A percentile compares a stretch with the other conserved stretches of the same genome.
phyloP scores from a whole-genome alignment of 2,329 filamentous ascomycete species.

The Trichoderma lentiforme region DNA sequence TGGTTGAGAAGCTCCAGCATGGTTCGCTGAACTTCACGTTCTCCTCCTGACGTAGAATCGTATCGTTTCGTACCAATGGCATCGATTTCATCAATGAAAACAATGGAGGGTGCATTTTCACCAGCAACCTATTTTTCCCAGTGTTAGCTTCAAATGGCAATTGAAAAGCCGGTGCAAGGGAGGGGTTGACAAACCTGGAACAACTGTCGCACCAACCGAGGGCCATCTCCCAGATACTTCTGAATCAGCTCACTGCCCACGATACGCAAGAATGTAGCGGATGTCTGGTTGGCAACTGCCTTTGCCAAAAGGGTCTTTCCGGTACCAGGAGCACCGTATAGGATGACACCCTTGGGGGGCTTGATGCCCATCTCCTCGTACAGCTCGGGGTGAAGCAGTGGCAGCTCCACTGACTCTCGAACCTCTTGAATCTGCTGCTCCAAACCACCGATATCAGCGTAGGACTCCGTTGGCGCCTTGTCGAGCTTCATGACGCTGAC shows the following conservation, averaged over 20 bases:
- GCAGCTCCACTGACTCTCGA: slow-evolving; percentile 92
- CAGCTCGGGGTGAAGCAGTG: slow-evolving; percentile 89
- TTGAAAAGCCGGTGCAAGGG: neutral
- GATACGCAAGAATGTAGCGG: slow-evolving; percentile 94
- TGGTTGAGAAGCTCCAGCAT: slow-evolving; percentile 99
- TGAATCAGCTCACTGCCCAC: slow-evolving; percentile 97
- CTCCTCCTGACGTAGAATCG: slow-evolving; percentile 93
- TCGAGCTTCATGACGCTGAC: slow-evolving; percentile 99
- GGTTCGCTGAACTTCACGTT: slow-evolving; percentile 95
- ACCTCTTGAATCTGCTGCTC: slow-evolving; percentile 97
- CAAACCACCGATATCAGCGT: slow-evolving; percentile 95
- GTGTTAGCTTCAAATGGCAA: neutral
- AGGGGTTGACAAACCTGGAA: slow-evolving; percentile 67
- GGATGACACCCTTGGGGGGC: slow-evolving; percentile 97
- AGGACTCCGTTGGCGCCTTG: slow-evolving; percentile 96
- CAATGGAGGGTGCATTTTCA: slow-evolving; percentile 93
- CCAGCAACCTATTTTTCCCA: slow-evolving; percentile 66
- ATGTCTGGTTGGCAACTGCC: slow-evolving; percentile 98
- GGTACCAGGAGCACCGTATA: slow-evolving; percentile 94
- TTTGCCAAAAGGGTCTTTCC: slow-evolving; percentile 96
- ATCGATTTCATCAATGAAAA: slow-evolving; percentile 99
- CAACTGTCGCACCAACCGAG: slow-evolving; percentile 89
- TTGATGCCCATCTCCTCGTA: slow-evolving; percentile 99
- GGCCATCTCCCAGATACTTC: slow-evolving; percentile 96
- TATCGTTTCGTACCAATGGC: slow-evolving; percentile 99